Percentiles rank a stretch among this genome's conserved stretches.
Evolutionary conservation across 192 early-diverging fungal species (phyloP).

Genomic region (Rhizophagus clarus): DNA sequence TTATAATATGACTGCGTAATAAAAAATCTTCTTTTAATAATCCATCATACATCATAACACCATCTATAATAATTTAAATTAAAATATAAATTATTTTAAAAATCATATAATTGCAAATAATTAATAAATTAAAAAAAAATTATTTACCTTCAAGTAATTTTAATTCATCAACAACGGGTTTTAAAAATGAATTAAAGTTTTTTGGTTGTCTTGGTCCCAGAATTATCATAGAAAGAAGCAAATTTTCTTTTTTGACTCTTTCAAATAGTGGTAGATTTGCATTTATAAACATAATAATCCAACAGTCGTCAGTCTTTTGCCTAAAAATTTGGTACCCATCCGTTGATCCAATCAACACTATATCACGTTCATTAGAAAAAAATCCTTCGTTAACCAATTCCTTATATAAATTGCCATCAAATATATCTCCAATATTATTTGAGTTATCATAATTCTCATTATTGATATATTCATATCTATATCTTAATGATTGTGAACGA

Average conservation of each 20-base stretch:
- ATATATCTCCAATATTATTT: background rate
- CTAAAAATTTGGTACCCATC: background rate
- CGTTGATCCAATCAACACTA: background rate
- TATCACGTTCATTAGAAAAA: background rate
- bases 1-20: background rate
- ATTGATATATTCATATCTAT: no score
- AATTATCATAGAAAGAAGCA: background rate
- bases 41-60: background rate
- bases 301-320: background rate
- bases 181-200: background rate
- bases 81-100: background rate
- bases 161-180: background rate
- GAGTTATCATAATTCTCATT: no score
- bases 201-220: background rate
- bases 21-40: background rate
- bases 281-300: background rate
- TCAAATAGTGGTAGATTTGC: background rate
- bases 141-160: background rate
- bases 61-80: background rate
- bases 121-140: background rate
- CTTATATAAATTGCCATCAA: background rate
- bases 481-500: no score
- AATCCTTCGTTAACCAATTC: background rate
- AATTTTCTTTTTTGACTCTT: background rate
- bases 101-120: no score